phyloP scores from a whole-genome alignment of 2,329 filamentous ascomycete genomes.

The Mariannaea sp. region DNA sequence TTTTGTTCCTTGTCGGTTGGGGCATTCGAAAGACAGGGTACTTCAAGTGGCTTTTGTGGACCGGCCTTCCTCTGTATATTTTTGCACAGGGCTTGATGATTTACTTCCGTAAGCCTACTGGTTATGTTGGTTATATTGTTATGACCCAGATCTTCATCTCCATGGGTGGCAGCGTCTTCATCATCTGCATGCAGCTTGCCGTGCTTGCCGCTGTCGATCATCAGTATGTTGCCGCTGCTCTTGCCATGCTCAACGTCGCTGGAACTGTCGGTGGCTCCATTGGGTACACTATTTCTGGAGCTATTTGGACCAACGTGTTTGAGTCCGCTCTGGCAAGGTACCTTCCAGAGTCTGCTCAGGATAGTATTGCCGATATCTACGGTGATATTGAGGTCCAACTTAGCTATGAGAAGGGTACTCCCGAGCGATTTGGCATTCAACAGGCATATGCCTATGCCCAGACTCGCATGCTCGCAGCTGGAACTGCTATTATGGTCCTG shows the following conservation, averaged over 20 bases:
- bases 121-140: conserved; percentile 53
- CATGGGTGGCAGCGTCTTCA: conserved; percentile 58
- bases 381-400: conserved; percentile 43
- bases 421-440: conserved; percentile 49
- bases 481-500: conserved; percentile 38
- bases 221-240: conserved; percentile 55
- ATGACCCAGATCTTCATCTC: conserved; percentile 61
- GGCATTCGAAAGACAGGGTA: conserved; percentile 54
- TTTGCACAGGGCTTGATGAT: conserved; percentile 51
- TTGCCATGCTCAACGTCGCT: conserved; percentile 52
- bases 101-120: conserved; percentile 45
- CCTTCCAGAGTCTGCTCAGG: conserved; percentile 45
- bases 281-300: conserved; percentile 49
- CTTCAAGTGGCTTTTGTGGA: conserved; percentile 55
- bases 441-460: conserved; percentile 54
- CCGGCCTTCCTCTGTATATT: conserved; percentile 59
- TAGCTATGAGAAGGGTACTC: conserved; percentile 46
- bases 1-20: conserved; percentile 51
- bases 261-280: conserved; percentile 52
- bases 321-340: conserved; percentile 40
- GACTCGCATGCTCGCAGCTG: conserved; percentile 46
- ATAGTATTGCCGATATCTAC: conserved; percentile 50
- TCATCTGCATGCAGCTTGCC: conserved; percentile 59
- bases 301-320: conserved; percentile 52
- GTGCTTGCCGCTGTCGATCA: conserved; percentile 61